phyloP scores from a whole-genome alignment of 225 moss, liverwort and hornwort species.

The Thuidium tamariscinum region DNA sequence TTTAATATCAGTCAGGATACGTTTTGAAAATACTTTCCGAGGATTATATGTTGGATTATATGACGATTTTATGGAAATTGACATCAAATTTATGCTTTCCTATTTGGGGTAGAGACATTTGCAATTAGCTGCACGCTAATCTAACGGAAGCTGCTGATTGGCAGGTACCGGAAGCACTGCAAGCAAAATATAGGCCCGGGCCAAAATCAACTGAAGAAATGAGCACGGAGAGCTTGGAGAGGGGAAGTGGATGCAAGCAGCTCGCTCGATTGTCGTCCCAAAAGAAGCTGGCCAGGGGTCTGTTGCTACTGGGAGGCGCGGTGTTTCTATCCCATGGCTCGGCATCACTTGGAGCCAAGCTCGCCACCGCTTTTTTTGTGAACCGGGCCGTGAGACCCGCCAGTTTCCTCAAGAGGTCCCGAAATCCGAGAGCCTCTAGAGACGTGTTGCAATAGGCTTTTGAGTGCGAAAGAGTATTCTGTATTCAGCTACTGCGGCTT shows the following conservation, averaged over 20 bases:
- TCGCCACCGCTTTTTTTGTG: constrained; percentile 56
- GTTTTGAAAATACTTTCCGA: neutral
- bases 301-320: constrained; percentile 54
- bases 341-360: constrained; percentile 51
- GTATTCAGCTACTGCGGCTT: neutral
- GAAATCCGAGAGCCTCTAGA: neutral
- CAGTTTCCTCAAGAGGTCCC: neutral
- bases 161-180: constrained; percentile 30
- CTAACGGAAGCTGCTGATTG: neutral
- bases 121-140: neutral
- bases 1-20: neutral
- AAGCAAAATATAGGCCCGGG: neutral
- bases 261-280: constrained; percentile 14
- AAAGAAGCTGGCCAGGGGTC: constrained; percentile 39
- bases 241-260: neutral
- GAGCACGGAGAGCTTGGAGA: neutral
- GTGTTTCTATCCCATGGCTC: constrained; percentile 56
- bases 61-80: neutral
- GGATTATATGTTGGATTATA: neutral
- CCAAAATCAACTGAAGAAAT: neutral
- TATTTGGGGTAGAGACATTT: no score
- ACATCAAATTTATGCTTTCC: neutral
- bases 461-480: neutral
- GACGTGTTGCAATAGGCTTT: neutral
- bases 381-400: constrained; percentile 38